Conservation (phyloP, 768 basidiomycete genomes). For the Tremella mesenterica region DNA sequence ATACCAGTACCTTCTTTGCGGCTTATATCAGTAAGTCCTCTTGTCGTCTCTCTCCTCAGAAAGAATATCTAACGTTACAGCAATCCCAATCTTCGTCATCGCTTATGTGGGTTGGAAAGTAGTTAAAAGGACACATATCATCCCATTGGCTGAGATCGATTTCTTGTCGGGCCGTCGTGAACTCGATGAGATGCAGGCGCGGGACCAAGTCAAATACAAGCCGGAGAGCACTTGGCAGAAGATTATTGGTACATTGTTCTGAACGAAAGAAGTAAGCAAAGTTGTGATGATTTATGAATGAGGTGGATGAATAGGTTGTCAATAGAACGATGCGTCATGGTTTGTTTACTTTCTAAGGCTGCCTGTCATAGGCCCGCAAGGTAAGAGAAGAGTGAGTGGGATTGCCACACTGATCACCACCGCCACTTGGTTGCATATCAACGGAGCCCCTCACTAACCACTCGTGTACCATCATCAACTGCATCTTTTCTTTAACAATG, state of each 20-base stretch:
- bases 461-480: too few relatives aligned
- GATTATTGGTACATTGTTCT: conserved; percentile 25
- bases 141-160: conserved; percentile 42
- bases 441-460: too few relatives aligned
- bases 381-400: too few relatives aligned
- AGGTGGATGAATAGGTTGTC: too few relatives aligned
- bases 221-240: conserved; percentile 25
- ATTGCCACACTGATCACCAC: too few relatives aligned
- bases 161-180: conserved; percentile 40
- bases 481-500: too few relatives aligned
- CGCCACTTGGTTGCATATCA: too few relatives aligned
- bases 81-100: conserved; percentile 43
- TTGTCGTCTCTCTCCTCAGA: not conserved
- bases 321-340: too few relatives aligned
- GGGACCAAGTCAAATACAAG: conserved; percentile 27
- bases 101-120: conserved; percentile 44
- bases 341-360: too few relatives aligned
- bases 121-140: conserved; percentile 35
- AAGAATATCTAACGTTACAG: too few relatives aligned
- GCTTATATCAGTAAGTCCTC: conserved; percentile 42
- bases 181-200: conserved; percentile 40
- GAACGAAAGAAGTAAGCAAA: not conserved
- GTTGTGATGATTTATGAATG: not conserved
- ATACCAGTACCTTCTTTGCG: conserved; percentile 40
- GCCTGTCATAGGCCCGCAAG: too few relatives aligned